Percentiles rank a stretch among this genome's conserved stretches.
Evolutionary conservation across 345 rosid genomes (phyloP).

Genomic region (Angophora floribunda): DNA sequence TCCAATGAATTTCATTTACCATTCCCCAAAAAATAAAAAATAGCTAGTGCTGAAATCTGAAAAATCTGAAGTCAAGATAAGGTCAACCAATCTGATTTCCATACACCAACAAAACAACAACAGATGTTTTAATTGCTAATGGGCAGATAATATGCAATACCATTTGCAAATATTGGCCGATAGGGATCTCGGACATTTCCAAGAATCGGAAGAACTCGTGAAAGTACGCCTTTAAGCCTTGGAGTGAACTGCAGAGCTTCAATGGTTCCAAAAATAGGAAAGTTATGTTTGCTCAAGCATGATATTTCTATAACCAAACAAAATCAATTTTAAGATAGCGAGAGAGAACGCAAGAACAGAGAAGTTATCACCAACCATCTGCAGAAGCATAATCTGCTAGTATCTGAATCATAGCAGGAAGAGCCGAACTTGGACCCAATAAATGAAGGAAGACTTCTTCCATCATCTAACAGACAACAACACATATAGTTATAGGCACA

Average conservation of each 20-base stretch:
- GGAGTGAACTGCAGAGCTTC: constrained; percentile 95
- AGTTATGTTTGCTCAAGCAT: constrained; percentile 11
- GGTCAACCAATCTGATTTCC: background rate
- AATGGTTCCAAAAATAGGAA: constrained; percentile 18
- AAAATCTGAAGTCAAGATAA: background rate
- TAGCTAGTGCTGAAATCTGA: background rate
- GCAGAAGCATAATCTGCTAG: constrained; percentile 95
- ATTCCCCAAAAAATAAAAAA: background rate
- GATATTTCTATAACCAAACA: background rate
- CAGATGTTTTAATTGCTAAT: background rate
- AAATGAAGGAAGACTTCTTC: constrained; percentile 86
- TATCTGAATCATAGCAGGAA: constrained; percentile 93
- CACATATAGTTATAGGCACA: background rate
- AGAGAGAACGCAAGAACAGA: background rate
- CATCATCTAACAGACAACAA: constrained; percentile 56
- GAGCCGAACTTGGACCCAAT: constrained; percentile 61
- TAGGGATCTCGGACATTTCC: constrained; percentile 86
- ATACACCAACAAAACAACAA: background rate
- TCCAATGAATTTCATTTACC: background rate
- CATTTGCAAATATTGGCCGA: constrained; percentile 90
- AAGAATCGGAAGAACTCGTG: constrained; percentile 80
- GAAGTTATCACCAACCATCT: constrained; percentile 59
- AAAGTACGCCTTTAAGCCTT: constrained; percentile 77
- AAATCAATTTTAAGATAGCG: background rate
- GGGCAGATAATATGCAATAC: constrained; percentile 22